These are phyloP conservation scores for Rhodotorula sp. DNA, from an alignment of 1,284 basidiomycete genomes.

Conservation along the genomic window DNA sequence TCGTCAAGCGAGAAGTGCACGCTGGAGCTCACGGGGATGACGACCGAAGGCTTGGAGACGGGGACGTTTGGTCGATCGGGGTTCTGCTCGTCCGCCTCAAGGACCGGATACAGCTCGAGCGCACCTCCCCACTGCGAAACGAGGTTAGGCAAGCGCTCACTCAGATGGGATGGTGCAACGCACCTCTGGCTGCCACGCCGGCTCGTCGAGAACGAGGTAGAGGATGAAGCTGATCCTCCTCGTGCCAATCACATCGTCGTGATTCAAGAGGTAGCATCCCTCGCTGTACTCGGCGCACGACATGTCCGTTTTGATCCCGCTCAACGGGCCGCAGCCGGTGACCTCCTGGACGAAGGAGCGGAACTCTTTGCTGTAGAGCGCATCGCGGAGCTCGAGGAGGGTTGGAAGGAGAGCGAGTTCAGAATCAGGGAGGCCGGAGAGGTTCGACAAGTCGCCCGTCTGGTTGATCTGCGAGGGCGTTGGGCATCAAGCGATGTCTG, in stretches of 20 bases:
- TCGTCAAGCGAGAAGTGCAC: background rate
- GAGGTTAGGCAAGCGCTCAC: background rate
- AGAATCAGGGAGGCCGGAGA: slow-evolving; percentile 72
- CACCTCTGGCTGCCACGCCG: slow-evolving; percentile 43
- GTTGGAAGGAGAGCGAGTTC: slow-evolving; percentile 76
- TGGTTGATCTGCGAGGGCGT: slow-evolving; percentile 65
- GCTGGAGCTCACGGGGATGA: slow-evolving; percentile 23
- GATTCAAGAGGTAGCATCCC: slow-evolving; percentile 88
- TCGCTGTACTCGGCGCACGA: slow-evolving; percentile 88
- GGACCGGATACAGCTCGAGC: slow-evolving; percentile 83
- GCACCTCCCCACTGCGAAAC: slow-evolving; percentile 80
- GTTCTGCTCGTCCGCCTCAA: slow-evolving; percentile 46
- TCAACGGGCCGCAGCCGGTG: slow-evolving; percentile 90
- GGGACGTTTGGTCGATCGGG: slow-evolving; percentile 46
- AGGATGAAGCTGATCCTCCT: slow-evolving; percentile 95
- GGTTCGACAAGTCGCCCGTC: slow-evolving; percentile 92
- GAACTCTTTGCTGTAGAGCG: slow-evolving; percentile 85
- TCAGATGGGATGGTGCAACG: background rate
- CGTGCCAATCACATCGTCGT: slow-evolving; percentile 97
- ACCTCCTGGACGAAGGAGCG: slow-evolving; percentile 79
- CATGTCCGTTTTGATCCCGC: slow-evolving; percentile 90
- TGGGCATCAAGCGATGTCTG: background rate
- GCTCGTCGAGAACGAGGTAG: slow-evolving; percentile 78
- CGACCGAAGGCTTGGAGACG: slow-evolving; percentile 33
- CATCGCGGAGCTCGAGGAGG: slow-evolving; percentile 78